Percentiles rank a stretch among this genome's conserved stretches.
These are phyloP conservation scores for Candida parachauliodes DNA, from an alignment of 805 yeast genomes.

Conservation along the genomic window DNA sequence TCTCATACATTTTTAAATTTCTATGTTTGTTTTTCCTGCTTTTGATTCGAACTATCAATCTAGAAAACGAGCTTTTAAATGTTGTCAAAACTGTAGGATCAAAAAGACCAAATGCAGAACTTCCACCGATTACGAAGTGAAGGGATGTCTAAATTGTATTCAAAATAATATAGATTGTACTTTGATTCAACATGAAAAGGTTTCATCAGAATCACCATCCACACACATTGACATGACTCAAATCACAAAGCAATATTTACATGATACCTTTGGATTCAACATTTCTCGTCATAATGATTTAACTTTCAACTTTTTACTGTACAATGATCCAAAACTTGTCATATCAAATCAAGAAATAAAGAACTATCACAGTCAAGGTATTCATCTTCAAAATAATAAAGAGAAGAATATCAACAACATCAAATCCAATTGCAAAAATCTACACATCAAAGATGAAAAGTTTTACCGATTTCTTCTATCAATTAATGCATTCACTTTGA, in stretches of 20 bases:
- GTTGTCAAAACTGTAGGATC: conserved; percentile 28
- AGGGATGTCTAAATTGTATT: conserved; percentile 28
- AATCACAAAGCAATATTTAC: conserved; percentile 19
- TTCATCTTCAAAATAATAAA: conserved; percentile 14
- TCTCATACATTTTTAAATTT: too few species aligned
- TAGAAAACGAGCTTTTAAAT: conserved; percentile 30
- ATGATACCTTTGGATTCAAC: conserved; percentile 22
- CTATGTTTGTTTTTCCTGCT: conserved; percentile 36
- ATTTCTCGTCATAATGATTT: conserved; percentile 17
- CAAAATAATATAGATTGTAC: conserved; percentile 20
- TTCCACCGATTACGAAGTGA: conserved; percentile 20
- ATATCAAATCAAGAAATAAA: conserved; percentile 18
- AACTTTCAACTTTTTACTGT: conserved; percentile 20
- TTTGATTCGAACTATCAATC: conserved; percentile 30
- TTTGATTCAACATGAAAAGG: conserved; percentile 9
- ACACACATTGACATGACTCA: conserved; percentile 7
- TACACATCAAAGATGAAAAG: conserved; percentile 5
- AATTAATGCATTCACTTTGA: conserved; percentile 30
- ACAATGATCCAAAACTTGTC: conserved; percentile 24
- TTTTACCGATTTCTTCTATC: conserved; percentile 17
- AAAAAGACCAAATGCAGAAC: conserved; percentile 27
- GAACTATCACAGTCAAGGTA: conserved; percentile 25
- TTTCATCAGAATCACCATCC: neutral
- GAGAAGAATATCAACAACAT: conserved; percentile 13
- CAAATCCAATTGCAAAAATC: neutral